These are phyloP conservation scores for Cyathus striatus DNA, from an alignment of 768 basidiomycete species.

Conservation along the genomic window DNA sequence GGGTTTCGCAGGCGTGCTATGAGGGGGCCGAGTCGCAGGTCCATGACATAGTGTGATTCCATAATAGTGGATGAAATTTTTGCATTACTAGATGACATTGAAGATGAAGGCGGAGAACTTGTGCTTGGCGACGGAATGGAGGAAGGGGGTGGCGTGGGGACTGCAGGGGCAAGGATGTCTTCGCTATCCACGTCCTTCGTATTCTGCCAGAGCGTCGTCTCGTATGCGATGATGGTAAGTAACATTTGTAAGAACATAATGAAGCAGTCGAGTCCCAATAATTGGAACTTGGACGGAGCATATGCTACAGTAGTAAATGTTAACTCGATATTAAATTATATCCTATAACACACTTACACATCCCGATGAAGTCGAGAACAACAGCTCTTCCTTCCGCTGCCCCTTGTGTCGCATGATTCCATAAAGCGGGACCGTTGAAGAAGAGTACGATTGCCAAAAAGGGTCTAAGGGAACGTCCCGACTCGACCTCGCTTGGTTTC, in stretches of 20 bases:
- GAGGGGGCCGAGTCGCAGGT: slow-evolving; percentile 53
- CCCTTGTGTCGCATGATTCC: slow-evolving; percentile 52
- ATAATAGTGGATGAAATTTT: slow-evolving; percentile 15
- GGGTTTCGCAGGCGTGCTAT: slow-evolving; percentile 55
- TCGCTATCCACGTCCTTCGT: slow-evolving; percentile 29
- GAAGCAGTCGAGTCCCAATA: slow-evolving; percentile 61
- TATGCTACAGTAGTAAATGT: slow-evolving; percentile 32
- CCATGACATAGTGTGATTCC: slow-evolving; percentile 43
- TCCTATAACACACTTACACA: slow-evolving; percentile 43
- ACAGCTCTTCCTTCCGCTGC: slow-evolving; percentile 54
- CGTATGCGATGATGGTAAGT: slow-evolving; percentile 66
- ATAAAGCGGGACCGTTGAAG: slow-evolving; percentile 56
- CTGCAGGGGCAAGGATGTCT: slow-evolving; percentile 29
- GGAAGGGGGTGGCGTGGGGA: slow-evolving; percentile 13
- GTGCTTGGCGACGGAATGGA: slow-evolving; percentile 8
- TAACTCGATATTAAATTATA: not conserved
- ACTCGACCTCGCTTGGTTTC: slow-evolving; percentile 62
- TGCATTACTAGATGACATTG: slow-evolving; percentile 8
- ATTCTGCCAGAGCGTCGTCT: slow-evolving; percentile 41
- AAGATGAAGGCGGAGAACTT: slow-evolving; percentile 16
- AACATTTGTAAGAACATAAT: slow-evolving; percentile 65
- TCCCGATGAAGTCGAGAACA: slow-evolving; percentile 75
- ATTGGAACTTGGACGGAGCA: slow-evolving; percentile 58
- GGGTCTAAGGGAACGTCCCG: slow-evolving; percentile 61
- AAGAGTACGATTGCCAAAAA: slow-evolving; percentile 56